A percentile compares a stretch with the other conserved stretches of the same genome.
phyloP scores from a whole-genome alignment of 2,329 filamentous ascomycete genomes.

The Colletotrichum melonis region DNA sequence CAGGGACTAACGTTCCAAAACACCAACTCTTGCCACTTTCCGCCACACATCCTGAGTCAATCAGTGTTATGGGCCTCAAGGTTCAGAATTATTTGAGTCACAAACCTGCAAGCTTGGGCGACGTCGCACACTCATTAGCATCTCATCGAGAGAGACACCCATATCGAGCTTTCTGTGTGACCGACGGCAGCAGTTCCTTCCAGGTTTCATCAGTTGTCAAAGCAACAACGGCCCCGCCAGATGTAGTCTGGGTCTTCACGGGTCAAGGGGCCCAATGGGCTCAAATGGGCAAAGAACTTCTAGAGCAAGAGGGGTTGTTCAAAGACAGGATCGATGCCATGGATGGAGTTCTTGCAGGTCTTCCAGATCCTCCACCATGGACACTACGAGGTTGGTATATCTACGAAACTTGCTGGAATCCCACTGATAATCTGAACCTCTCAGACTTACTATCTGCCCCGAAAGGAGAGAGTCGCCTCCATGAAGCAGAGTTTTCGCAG shows the following conservation, averaged over 20 bases:
- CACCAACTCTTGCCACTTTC: conserved; percentile 14
- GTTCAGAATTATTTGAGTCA: not conserved
- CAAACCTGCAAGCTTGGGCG: conserved; percentile 22
- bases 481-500: conserved; percentile 54
- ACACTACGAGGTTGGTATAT: conserved; percentile 32
- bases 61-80: not conserved
- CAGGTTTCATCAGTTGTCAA: conserved; percentile 37
- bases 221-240: not conserved
- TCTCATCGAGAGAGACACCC: conserved; percentile 31
- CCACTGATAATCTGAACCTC: conserved; percentile 43
- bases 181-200: not conserved
- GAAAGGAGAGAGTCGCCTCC: conserved; percentile 3
- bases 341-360: conserved; percentile 21
- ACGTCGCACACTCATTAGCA: conserved; percentile 37
- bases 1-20: not conserved
- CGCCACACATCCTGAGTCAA: not conserved
- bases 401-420: not conserved
- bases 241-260: conserved; percentile 32
- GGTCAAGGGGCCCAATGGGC: conserved; percentile 38
- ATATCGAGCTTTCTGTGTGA: conserved; percentile 36
- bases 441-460: conserved; percentile 24
- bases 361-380: conserved; percentile 1
- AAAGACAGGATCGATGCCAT: conserved; percentile 28
- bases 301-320: conserved; percentile 23
- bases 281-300: conserved; percentile 36